Evolutionary conservation across 2,329 filamentous ascomycete species (phyloP), one percentile per base, ranked within the genome.

Genomic region (Malbranchea cinnamomea): DNA sequence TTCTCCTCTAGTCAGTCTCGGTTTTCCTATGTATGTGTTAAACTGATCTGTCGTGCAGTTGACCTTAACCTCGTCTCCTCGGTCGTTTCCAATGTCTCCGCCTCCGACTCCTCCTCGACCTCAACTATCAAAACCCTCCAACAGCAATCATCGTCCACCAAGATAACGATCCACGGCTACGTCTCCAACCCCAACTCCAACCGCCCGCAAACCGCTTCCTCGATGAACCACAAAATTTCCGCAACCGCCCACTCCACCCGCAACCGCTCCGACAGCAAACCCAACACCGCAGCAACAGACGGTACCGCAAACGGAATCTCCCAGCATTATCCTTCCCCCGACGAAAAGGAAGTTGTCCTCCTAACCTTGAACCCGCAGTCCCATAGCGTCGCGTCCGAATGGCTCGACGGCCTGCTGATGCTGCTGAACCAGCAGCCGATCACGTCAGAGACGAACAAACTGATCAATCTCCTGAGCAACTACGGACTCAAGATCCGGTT

Each of bases 331-430:
- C 11, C 20, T 22, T 11, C 20, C 20, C 35, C 38, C 4, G 35
- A 31, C 11, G 47, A 55, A 19, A 68, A 69, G 41, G 89, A 95
- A 52, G 63, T 72, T 29, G 67, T 80, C 1, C 68, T 95, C 13
- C 63, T 98, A 31, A 81, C 77, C n/a, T 65, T 98, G 30, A 75
- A 83, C 52, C 85, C 87, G 4, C 62, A 74, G 35, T 80, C 74
- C 35, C 78, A 89, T 49, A 81, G 74, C 40, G 61, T 89, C 27
- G 89, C 89, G 6, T 91, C 84, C 1, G 89, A 98, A 56, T 98
- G 89, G 89, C 67, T 98, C 4, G 89, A 98, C 51, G 89, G 89
- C 1, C 60, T 98, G 40, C 66, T 95, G 33, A 92, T 98, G 84
- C 65, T 98, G 32, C 67, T 98, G 14, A 84, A 91, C 48, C 89